Evolutionary conservation across 1,284 basidiomycete genomes (phyloP).

Genomic region (Rhodotorula sp.): DNA sequence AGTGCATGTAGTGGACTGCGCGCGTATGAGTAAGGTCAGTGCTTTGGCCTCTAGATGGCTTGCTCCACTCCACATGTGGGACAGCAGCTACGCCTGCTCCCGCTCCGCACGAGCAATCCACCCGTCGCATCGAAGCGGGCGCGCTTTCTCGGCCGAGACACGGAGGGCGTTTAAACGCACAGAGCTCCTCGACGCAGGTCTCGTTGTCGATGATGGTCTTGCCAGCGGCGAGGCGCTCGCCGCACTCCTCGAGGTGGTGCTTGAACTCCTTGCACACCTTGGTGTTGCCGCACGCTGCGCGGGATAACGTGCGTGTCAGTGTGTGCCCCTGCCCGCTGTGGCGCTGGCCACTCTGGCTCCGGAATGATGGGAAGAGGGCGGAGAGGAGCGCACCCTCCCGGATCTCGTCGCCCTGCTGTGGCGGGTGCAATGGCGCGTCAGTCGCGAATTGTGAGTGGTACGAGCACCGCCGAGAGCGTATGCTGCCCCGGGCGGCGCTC

Average conservation of each 20-base stretch:
- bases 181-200: constrained; percentile 82
- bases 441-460: neutral
- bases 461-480: rapidly evolving
- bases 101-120: neutral
- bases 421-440: neutral
- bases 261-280: constrained; percentile 69
- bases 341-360: too few species aligned
- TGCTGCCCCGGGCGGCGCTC: neutral
- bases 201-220: constrained; percentile 66
- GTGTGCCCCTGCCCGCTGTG: neutral
- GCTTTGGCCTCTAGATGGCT: neutral
- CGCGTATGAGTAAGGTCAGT: constrained; percentile 45
- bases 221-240: constrained; percentile 78
- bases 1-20: constrained; percentile 47
- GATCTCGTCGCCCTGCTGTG: constrained; percentile 40
- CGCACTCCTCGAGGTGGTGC: constrained; percentile 87
- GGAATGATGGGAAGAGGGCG: neutral
- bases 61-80: too few species aligned
- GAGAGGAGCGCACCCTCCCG: constrained; percentile 35
- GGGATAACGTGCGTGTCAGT: neutral
- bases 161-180: constrained; percentile 48
- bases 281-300: constrained; percentile 65
- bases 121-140: neutral
- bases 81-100: too few species aligned
- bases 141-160: neutral